Base-by-base conservation (phyloP, 768 basidiomycete genomes). In the Asterophora lycoperdoides region DNA sequence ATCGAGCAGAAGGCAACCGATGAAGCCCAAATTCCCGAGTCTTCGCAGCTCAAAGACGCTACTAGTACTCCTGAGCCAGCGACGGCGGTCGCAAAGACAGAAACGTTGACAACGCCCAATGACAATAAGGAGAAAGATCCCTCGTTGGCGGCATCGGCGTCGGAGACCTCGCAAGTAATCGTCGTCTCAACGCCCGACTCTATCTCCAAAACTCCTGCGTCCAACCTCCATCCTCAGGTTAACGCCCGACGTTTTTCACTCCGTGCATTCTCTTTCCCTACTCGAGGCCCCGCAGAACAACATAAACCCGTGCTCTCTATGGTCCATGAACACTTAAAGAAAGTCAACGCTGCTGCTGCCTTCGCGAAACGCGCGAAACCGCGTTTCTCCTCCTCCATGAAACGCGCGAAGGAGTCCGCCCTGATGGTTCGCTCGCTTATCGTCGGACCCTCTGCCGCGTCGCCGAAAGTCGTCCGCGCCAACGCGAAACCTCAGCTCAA, bases 381-480 rank as follows among this genome's bases (percentile, higher is more conserved):
- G 13, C 45, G 62, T 37, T 46, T 59, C 4, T 68, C 75, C 9
- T 72, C 63, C 34, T 72, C 80, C 6, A 78, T 86, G 44, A 82
- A 74, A 60, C 76, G 76, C 3, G 85, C 86, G 15, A 76, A 77
- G 57, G 72, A 82, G 52, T 81, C 78, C 15, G 89, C 89, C 2
- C 51, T 77, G 44, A 63, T 80, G 37, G 69, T 88, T 34, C 84
- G 84, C 44, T 72, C 80, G 8, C 70, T 90, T 54, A 91, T 91
- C 53, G 64, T 87, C 52, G 89, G 88, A 2, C 71, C 72, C 18
- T 53, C 68, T 38, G 55, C 70, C 37, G 52, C 56, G 3, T 56
- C 68, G 15, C 70, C 74, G 19, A 63, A 64, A 48, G 70, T 76
- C 48, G 66, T 73, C 8, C 67, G 69, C 42, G 54, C 68, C 4